These are phyloP conservation scores for Melampsora americana DNA, from an alignment of 1,284 basidiomycete species.

Conservation along the genomic window DNA sequence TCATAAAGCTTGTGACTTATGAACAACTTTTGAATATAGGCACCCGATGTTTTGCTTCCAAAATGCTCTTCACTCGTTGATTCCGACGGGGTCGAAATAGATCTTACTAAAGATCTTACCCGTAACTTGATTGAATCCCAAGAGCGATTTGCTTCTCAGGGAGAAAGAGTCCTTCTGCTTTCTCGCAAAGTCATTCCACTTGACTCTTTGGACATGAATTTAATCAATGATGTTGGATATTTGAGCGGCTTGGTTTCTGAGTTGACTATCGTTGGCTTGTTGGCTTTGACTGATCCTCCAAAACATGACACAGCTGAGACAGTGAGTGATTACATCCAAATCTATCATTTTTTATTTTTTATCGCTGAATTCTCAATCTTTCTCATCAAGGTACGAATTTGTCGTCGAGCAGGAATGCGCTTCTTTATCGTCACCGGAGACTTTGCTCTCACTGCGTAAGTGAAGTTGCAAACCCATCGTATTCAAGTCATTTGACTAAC, in stretches of 20 bases:
- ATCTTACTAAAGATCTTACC: constrained; percentile 53
- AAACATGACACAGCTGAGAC: constrained; percentile 62
- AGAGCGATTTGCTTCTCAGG: constrained; percentile 61
- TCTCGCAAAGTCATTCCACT: constrained; percentile 54
- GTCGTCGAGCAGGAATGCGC: constrained; percentile 64
- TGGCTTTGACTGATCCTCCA: constrained; percentile 66
- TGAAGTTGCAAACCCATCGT: no score
- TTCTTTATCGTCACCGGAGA: constrained; percentile 71
- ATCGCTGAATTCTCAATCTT: no score
- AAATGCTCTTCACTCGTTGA: constrained; percentile 50
- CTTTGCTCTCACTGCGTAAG: constrained; percentile 58
- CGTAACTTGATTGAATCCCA: constrained; percentile 56
- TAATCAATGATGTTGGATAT: constrained; percentile 54
- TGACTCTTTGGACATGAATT: constrained; percentile 53
- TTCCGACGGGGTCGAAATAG: constrained; percentile 54
- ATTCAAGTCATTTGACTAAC: no score
- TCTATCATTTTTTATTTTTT: no score
- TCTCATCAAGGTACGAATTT: constrained; percentile 51
- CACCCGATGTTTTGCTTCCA: constrained; percentile 63
- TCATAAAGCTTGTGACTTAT: no score
- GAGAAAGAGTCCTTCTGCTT: constrained; percentile 63
- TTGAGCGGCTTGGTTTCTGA: constrained; percentile 51
- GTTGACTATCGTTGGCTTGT: constrained; percentile 64
- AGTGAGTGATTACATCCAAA: constrained; percentile 49
- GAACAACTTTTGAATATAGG: constrained; percentile 53